These are phyloP conservation scores for Blastomyces parvus DNA, from an alignment of 2,329 filamentous ascomycete genomes.

Conservation along the genomic window DNA sequence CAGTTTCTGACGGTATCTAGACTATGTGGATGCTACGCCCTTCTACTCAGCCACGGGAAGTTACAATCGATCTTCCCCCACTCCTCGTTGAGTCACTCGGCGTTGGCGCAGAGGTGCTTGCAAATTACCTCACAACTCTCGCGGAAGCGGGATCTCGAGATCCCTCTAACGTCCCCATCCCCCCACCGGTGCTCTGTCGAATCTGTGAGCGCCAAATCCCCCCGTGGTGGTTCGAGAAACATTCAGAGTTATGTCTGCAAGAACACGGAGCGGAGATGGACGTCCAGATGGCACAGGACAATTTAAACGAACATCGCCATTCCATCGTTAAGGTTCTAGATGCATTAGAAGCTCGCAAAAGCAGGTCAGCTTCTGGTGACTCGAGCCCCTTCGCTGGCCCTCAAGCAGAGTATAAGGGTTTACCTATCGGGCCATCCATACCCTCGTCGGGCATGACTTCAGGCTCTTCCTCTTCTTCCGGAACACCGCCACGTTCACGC, in stretches of 20 bases:
- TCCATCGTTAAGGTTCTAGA: constrained; percentile 92
- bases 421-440: constrained; percentile 69
- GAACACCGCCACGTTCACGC: constrained; percentile 55
- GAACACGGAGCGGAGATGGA: constrained; percentile 97
- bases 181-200: constrained; percentile 78
- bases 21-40: constrained; percentile 99
- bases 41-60: constrained; percentile 76
- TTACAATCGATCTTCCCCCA: constrained; percentile 87
- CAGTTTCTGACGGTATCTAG: constrained; percentile 39
- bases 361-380: constrained; percentile 40
- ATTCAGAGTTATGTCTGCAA: constrained; percentile 89
- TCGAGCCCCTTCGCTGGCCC: constrained; percentile 43
- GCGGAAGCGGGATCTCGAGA: constrained; percentile 73
- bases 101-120: constrained; percentile 87
- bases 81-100: constrained; percentile 88
- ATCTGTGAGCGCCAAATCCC: constrained; percentile 97
- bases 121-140: constrained; percentile 81
- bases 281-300: constrained; percentile 91
- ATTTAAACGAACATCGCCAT: constrained; percentile 82
- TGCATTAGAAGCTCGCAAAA: constrained; percentile 61
- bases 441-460: constrained; percentile 64
- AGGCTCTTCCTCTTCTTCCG: constrained; percentile 59
- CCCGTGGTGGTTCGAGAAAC: constrained; percentile 99
- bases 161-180: constrained; percentile 66
- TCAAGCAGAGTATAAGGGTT: constrained; percentile 74